Base-by-base conservation (phyloP, 2,329 filamentous ascomycete species). In the Pyrenophora seminiperda region DNA sequence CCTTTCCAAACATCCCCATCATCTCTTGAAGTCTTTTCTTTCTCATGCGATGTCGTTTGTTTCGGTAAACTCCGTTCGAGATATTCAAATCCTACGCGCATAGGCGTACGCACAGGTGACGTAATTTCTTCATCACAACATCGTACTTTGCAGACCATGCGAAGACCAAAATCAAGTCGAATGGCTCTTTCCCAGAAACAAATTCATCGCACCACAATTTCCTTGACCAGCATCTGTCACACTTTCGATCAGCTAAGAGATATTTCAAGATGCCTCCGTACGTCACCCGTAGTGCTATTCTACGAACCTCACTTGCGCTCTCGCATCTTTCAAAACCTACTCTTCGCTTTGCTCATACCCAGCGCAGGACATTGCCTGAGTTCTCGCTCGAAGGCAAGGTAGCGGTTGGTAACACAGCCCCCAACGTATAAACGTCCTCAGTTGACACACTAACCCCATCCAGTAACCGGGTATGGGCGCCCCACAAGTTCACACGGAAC, bases 381-480 rank as follows among this genome's bases (percentile, higher is more conserved):
- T 60, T 55, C 44, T 54, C 41, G 13, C 48, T 60, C 15, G 51
- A 58, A 33, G 54, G 54, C 31, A 55, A 60, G 32, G 54, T 58
- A 3, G 54, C 57, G 32, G 49, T 60, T 18, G 57, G 54, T 53
- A 46, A 32, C 42, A 20, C 14, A 14, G 10, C 9, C 24, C n/a
- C 20, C 30, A 11, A n/a, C 2, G 11, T 24, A 15, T 10, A 37
- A 17, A 2, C 7, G 9, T 4, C 20, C 27, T 22, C 22, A 18
- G n/a, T 22, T 18, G 24, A 3, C 2, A 9, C n/a, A 3, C 34
- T 44, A 14, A 46, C 34, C 13, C 24, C 18, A 9, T 39, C 7
- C 9, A 46, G 43, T 46, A 11, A 46, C 43, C 18, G 43, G 43
- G 43, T 40, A 37, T 18, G 42, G 31, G 33, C 4, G 4, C 34